These are phyloP conservation scores for Saccharomyces hybrid DNA, from an alignment of 1,139 yeast genomes.

Conservation along the genomic window DNA sequence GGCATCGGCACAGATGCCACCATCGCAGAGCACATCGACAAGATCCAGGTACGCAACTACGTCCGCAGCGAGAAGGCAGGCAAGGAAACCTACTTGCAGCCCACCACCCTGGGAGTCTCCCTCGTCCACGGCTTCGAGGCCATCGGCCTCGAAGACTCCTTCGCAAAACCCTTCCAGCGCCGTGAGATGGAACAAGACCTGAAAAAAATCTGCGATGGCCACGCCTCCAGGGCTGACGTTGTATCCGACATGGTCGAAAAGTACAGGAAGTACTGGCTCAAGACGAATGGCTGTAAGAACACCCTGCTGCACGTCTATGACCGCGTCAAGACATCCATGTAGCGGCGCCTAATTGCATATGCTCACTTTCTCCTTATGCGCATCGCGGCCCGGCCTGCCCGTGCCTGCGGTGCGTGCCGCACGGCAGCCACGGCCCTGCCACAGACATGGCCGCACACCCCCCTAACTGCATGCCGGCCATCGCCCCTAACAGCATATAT, in stretches of 20 bases:
- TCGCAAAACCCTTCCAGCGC: constrained; percentile 84
- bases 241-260: constrained; percentile 47
- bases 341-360: not conserved
- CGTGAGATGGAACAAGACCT: constrained; percentile 65
- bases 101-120: constrained; percentile 80
- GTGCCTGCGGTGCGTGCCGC: too few species aligned
- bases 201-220: constrained; percentile 62
- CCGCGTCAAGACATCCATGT: constrained; percentile 14
- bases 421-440: not conserved
- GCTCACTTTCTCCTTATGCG: not conserved
- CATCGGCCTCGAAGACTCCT: constrained; percentile 64
- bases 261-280: constrained; percentile 54
- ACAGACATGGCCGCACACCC: not conserved
- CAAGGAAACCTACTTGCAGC: constrained; percentile 45
- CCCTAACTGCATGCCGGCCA: not conserved
- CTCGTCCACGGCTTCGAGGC: constrained; percentile 82
- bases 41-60: constrained; percentile 61
- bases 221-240: constrained; percentile 46
- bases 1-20: constrained; percentile 99
- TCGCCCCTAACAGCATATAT: not conserved
- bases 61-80: constrained; percentile 42
- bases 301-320: constrained; percentile 28
- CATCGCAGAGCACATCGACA: constrained; percentile 93
- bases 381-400: not conserved
- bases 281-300: constrained; percentile 26